Evolutionary conservation across 306 rosid species (phyloP).

Genomic region (Malus orientalis): DNA sequence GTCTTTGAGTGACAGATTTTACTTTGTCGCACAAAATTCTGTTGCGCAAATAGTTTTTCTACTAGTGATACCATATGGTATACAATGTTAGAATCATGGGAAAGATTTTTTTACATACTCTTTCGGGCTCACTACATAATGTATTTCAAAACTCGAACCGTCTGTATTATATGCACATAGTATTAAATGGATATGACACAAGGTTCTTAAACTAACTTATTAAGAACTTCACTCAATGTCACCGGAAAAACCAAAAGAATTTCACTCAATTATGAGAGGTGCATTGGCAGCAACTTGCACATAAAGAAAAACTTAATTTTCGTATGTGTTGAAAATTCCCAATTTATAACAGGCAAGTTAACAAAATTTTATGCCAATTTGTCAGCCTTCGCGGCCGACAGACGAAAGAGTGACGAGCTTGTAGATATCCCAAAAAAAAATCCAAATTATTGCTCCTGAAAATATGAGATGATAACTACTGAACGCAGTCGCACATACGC

Average conservation of each 20-base stretch:
- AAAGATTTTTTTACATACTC: too few species aligned
- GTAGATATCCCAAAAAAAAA: not conserved
- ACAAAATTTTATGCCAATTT: not conserved
- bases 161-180: too few species aligned
- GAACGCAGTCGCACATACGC: not conserved
- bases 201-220: not conserved
- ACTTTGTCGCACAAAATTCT: too few species aligned
- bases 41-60: too few species aligned
- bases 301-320: not conserved
- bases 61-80: too few species aligned
- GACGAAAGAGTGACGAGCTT: not conserved
- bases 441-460: slow-evolving; percentile 17
- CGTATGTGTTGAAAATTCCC: not conserved
- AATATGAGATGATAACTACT: not conserved
- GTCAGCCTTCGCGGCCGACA: slow-evolving; percentile 12
- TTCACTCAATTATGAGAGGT: not conserved
- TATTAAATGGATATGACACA: too few species aligned
- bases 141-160: too few species aligned
- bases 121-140: too few species aligned
- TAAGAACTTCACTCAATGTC: not conserved
- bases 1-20: too few species aligned
- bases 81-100: too few species aligned
- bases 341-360: not conserved
- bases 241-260: not conserved
- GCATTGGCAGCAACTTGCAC: not conserved